These are phyloP conservation scores for Saccharomycopsis capsularis DNA, from an alignment of 805 yeast genomes.

Conservation along the genomic window DNA sequence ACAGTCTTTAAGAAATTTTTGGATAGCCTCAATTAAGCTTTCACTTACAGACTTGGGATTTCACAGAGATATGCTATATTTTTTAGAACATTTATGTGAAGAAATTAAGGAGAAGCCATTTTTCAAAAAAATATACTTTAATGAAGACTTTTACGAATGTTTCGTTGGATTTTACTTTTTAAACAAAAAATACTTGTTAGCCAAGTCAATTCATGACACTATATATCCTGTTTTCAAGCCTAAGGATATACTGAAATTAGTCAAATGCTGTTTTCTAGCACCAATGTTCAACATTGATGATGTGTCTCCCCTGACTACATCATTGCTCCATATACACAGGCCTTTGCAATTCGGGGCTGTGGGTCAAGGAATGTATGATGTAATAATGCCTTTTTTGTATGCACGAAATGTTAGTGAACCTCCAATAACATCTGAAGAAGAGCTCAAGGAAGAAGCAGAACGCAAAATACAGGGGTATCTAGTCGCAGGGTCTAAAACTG, in stretches of 20 bases:
- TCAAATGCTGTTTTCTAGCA: slow-evolving; percentile 10
- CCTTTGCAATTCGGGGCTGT: too few species aligned
- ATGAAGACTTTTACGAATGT: slow-evolving; percentile 11
- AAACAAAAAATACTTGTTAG: slow-evolving; percentile 1
- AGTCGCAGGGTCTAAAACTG: too few species aligned
- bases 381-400: too few species aligned
- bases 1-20: slow-evolving; percentile 3
- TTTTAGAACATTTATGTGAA: not conserved
- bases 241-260: not conserved
- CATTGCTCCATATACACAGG: not conserved
- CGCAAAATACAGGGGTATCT: not conserved
- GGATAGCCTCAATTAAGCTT: slow-evolving; percentile 11
- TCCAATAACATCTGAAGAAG: not conserved
- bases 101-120: not conserved
- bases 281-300: not conserved
- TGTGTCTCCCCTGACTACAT: not conserved
- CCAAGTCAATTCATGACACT: slow-evolving; percentile 3
- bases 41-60: slow-evolving; percentile 4
- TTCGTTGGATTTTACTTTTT: slow-evolving; percentile 6
- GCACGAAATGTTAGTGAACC: too few species aligned
- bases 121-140: not conserved
- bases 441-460: not conserved
- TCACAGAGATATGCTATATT: slow-evolving; percentile 2
- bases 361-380: too few species aligned
- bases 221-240: slow-evolving; percentile 2